Conservation (phyloP, 495 filamentous ascomycete genomes). For the Neurospora discreta region DNA sequence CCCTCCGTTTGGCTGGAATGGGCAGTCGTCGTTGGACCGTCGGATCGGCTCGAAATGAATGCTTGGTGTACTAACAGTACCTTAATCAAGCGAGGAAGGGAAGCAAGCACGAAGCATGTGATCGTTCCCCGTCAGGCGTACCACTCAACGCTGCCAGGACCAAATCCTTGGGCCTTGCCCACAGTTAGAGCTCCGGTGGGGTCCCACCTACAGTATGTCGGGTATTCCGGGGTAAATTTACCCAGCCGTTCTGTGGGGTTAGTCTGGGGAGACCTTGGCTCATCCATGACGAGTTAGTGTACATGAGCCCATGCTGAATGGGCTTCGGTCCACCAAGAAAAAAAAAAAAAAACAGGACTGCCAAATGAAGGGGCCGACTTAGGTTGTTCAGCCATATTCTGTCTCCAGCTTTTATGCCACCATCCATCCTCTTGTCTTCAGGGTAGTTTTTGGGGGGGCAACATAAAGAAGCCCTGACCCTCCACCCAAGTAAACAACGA, state of each 20-base stretch:
- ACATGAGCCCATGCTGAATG: too few species aligned
- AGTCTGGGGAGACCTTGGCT: background rate
- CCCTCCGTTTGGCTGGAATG: slow-evolving; percentile 11
- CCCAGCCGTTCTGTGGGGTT: background rate
- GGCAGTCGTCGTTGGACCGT: slow-evolving; percentile 1
- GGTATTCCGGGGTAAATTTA: background rate
- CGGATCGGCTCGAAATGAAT: background rate
- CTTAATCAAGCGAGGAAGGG: background rate
- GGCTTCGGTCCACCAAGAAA: too few species aligned
- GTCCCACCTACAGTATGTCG: too few species aligned
- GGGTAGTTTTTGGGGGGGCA: background rate
- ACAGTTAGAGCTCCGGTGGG: background rate
- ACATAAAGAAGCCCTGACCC: background rate
- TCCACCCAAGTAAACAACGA: background rate
- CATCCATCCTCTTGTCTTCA: background rate
- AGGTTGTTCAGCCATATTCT: background rate
- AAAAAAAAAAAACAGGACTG: too few species aligned
- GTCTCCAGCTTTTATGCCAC: background rate
- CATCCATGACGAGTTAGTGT: too few species aligned
- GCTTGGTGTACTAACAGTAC: background rate
- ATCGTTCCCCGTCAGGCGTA: background rate
- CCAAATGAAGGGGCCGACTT: too few species aligned
- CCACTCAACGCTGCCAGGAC: background rate
- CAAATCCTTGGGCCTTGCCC: background rate
- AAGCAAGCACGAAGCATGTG: background rate